Conservation (phyloP, 805 yeast species). For the Nakazawaea wickerhamii region DNA sequence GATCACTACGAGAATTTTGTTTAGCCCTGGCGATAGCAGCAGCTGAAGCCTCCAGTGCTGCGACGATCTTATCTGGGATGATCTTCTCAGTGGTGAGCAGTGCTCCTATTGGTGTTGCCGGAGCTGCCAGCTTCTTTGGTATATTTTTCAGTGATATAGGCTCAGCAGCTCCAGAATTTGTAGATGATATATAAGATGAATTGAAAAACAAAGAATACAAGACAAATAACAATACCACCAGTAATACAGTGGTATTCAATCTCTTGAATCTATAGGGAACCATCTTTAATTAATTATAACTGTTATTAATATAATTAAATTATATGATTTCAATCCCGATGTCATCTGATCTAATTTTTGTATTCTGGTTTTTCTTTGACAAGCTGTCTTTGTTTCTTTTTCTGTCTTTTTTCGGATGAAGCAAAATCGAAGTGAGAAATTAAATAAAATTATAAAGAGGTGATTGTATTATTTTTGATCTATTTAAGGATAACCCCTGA, state of each 20-base stretch:
- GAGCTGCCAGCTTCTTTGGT: not conserved
- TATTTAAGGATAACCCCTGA: too few relatives aligned
- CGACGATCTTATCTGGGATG: not conserved
- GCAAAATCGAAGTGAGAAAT: too few relatives aligned
- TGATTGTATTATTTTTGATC: too few relatives aligned
- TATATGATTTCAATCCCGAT: not conserved
- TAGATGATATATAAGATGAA: conserved; percentile 15
- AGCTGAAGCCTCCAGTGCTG: not conserved
- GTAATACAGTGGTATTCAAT: conserved; percentile 7
- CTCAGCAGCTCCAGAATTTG: conserved; percentile 18
- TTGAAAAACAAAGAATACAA: conserved; percentile 16
- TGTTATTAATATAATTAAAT: not conserved
- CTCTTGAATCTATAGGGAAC: conserved; percentile 6
- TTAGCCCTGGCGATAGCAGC: not conserved
- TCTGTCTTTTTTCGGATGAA: too few relatives aligned
- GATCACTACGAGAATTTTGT: not conserved
- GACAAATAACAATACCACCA: conserved; percentile 17
- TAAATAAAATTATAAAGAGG: too few relatives aligned
- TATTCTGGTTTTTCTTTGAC: too few relatives aligned
- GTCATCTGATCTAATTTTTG: conserved; percentile 2
- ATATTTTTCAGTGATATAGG: conserved; percentile 14
- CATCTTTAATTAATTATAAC: not conserved
- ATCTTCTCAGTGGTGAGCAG: not conserved
- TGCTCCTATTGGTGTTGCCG: not conserved
- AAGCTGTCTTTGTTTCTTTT: too few relatives aligned